Percentiles rank a stretch among this genome's conserved stretches.
phyloP scores from a whole-genome alignment of 2,329 filamentous ascomycete species.

The Trichophyton verrucosum region DNA sequence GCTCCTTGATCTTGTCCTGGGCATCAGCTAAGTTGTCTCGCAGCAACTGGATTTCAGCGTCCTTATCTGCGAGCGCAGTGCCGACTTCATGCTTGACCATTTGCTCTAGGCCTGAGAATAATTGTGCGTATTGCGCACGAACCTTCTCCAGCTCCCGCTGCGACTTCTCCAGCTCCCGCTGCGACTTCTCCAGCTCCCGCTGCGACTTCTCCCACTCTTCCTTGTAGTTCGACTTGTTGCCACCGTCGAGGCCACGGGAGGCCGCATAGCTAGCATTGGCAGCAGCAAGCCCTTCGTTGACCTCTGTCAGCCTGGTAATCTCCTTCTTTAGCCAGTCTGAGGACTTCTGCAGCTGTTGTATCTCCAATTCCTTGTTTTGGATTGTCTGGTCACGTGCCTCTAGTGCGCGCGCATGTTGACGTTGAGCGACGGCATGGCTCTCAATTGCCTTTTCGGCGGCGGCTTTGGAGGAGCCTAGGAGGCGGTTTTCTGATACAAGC shows the following conservation, averaged over 20 bases:
- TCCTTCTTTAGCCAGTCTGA: slow-evolving; percentile 73
- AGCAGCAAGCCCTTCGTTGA: slow-evolving; percentile 65
- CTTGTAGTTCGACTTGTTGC: slow-evolving; percentile 34
- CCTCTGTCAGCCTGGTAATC: slow-evolving; percentile 63
- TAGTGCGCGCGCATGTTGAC: slow-evolving; percentile 44
- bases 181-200: slow-evolving; percentile 57
- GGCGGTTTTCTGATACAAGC: slow-evolving; percentile 64
- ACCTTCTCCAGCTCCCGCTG: slow-evolving; percentile 57
- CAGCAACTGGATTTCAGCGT: slow-evolving; percentile 67
- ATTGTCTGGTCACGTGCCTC: slow-evolving; percentile 57
- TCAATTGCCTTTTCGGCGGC: slow-evolving; percentile 55
- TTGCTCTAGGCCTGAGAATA: slow-evolving; percentile 51
- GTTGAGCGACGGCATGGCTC: slow-evolving; percentile 41
- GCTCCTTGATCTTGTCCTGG: slow-evolving; percentile 45
- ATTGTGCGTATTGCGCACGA: slow-evolving; percentile 49
- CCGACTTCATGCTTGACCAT: slow-evolving; percentile 51
- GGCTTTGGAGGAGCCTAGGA: slow-evolving; percentile 59
- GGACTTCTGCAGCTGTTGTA: slow-evolving; percentile 66
- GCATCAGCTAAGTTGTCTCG: slow-evolving; percentile 66
- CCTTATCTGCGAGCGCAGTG: slow-evolving; percentile 61
- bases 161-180: slow-evolving; percentile 47
- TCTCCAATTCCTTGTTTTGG: slow-evolving; percentile 73
- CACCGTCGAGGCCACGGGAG: slow-evolving; percentile 61
- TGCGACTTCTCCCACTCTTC: slow-evolving; percentile 47
- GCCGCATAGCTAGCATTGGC: slow-evolving; percentile 61